Evolutionary conservation across 192 early-diverging fungal species (phyloP).

Genomic region (Linderina pennispora): DNA sequence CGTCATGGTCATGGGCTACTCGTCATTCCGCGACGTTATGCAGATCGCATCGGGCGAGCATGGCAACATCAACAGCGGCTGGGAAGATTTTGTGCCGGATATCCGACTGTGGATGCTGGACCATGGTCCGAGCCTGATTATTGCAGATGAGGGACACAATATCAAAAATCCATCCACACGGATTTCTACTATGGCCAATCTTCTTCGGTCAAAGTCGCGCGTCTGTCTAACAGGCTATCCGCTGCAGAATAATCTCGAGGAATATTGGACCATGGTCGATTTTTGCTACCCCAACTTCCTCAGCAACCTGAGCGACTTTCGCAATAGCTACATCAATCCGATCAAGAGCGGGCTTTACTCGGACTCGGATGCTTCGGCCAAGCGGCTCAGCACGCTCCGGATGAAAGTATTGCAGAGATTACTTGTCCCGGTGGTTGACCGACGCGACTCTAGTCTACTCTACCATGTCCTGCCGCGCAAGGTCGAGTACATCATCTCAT

Average conservation of each 20-base stretch:
- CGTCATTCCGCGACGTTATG: constrained; percentile 49
- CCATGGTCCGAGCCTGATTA: constrained; percentile 62
- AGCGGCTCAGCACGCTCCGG: constrained; percentile 6
- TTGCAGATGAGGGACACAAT: constrained; percentile 82
- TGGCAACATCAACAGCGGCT: not conserved
- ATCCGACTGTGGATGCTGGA: constrained; percentile 43
- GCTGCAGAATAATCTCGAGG: constrained; percentile 75
- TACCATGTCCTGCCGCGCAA: constrained; percentile 60
- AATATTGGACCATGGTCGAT: constrained; percentile 77
- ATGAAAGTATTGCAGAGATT: constrained; percentile 59
- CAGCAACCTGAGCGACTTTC: constrained; percentile 52
- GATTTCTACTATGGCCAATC: constrained; percentile 11
- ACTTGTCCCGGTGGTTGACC: constrained; percentile 58
- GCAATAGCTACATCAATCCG: constrained; percentile 50
- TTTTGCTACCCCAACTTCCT: constrained; percentile 63
- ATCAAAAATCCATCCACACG: constrained; percentile 52
- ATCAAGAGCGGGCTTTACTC: constrained; percentile 56
- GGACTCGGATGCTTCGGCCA: constrained; percentile 35
- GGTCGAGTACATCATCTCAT: constrained; percentile 63
- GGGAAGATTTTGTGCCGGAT: not conserved
- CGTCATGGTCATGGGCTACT: constrained; percentile 63
- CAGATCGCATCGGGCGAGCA: not conserved
- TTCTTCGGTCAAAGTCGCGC: constrained; percentile 52
- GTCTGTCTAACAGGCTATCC: constrained; percentile 80
- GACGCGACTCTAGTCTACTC: constrained; percentile 49